Evolutionary conservation across 2,329 filamentous ascomycete species (phyloP).

Genomic region (Periconia macrospinosa): DNA sequence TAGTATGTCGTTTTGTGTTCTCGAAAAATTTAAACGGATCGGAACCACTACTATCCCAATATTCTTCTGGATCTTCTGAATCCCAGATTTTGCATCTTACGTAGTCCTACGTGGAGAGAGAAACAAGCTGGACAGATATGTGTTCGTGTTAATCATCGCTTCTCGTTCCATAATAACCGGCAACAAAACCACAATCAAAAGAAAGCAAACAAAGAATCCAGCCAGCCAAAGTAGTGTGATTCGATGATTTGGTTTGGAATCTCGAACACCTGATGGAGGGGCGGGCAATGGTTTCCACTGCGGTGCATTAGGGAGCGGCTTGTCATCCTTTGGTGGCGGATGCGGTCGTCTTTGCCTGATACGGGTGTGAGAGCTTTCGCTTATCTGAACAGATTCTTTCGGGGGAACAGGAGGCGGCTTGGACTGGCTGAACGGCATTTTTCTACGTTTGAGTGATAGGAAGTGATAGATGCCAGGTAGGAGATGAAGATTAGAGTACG

Average conservation of each 20-base stretch:
- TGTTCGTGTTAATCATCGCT: constrained; percentile 30
- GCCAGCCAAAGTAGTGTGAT: constrained; percentile 15
- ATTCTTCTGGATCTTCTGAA: too few relatives aligned
- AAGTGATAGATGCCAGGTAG: too few relatives aligned
- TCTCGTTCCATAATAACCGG: constrained; percentile 31
- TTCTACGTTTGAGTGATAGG: too few relatives aligned
- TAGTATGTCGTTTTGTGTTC: too few relatives aligned
- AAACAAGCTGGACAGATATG: constrained; percentile 10
- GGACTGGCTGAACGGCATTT: not conserved
- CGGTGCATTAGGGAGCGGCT: constrained; percentile 13
- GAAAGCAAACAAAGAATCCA: constrained; percentile 24
- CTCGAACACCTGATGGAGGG: constrained; percentile 1
- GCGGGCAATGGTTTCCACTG: constrained; percentile 18
- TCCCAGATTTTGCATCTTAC: too few relatives aligned
- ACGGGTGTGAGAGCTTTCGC: not conserved
- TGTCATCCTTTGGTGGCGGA: constrained; percentile 1
- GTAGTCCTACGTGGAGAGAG: too few relatives aligned
- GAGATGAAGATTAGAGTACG: too few relatives aligned
- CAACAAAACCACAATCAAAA: constrained; percentile 25
- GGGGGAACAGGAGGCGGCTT: constrained; percentile 2
- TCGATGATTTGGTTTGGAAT: not conserved
- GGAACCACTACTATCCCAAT: too few relatives aligned
- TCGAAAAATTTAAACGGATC: too few relatives aligned
- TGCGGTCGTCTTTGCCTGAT: not conserved
- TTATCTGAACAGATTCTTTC: not conserved